phyloP scores from a whole-genome alignment of 1,284 basidiomycete species.

The Heterobasidion parviporum region DNA sequence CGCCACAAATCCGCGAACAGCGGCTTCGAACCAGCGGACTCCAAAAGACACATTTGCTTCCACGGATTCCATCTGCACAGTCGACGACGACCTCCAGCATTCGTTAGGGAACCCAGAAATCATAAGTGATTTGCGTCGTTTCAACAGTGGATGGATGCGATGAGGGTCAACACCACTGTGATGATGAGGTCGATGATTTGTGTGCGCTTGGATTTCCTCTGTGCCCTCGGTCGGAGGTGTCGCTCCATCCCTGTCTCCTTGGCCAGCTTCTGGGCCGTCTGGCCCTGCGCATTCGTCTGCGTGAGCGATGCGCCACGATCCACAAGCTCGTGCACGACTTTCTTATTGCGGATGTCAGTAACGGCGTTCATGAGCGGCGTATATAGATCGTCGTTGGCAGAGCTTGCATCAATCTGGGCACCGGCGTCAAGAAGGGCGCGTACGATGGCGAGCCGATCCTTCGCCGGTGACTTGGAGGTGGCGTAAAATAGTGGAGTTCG shows the following conservation, averaged over 20 bases:
- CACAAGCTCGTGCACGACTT: neutral
- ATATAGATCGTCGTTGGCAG: neutral
- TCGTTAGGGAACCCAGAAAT: too few relatives aligned
- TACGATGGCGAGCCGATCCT: neutral
- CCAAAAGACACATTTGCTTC: too few relatives aligned
- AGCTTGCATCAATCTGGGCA: neutral
- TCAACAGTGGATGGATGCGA: neutral
- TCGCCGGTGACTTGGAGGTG: neutral
- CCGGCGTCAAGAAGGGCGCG: neutral
- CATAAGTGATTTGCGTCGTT: too few relatives aligned
- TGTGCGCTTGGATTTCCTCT: neutral
- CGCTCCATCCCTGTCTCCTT: neutral
- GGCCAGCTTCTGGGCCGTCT: neutral
- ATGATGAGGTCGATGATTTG: neutral
- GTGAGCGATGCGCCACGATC: neutral
- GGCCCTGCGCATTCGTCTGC: neutral
- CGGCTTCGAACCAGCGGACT: too few relatives aligned
- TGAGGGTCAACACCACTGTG: neutral
- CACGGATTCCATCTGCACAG: too few relatives aligned
- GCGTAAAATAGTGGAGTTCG: neutral
- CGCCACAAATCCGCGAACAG: too few relatives aligned
- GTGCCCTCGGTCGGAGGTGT: neutral
- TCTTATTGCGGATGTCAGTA: neutral
- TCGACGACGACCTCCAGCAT: too few relatives aligned
- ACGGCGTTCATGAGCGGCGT: neutral